phyloP scores from a whole-genome alignment of 768 basidiomycete genomes.

The Russula vinacea region DNA sequence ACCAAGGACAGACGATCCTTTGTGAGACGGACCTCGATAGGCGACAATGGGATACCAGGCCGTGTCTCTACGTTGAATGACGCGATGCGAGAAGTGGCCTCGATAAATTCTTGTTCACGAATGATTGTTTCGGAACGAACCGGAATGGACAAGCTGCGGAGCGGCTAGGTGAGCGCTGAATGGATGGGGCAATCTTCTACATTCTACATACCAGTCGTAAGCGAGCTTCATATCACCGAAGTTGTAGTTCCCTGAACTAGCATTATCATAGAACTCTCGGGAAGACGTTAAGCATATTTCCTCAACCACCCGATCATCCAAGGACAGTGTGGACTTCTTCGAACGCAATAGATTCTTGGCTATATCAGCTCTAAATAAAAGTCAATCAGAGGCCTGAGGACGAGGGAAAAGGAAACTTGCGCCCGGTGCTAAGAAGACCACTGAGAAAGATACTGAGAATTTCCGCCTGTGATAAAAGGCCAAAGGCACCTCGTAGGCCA shows the following conservation, averaged over 20 bases:
- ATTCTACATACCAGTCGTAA: slow-evolving; percentile 77
- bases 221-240: slow-evolving; percentile 95
- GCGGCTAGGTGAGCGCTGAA: slow-evolving; percentile 1
- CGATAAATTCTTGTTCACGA: slow-evolving; percentile 87
- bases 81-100: slow-evolving; percentile 93
- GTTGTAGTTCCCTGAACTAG: slow-evolving; percentile 87
- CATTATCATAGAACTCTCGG: slow-evolving; percentile 93
- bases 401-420: slow-evolving; percentile 52
- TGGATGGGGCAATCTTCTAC: no score
- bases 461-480: slow-evolving; percentile 65
- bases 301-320: slow-evolving; percentile 57
- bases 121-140: slow-evolving; percentile 56
- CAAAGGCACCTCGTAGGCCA: slow-evolving; percentile 73
- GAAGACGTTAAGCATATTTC: slow-evolving; percentile 77
- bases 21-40: slow-evolving; percentile 89
- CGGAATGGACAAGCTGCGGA: slow-evolving; percentile 70
- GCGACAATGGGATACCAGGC: slow-evolving; percentile 74
- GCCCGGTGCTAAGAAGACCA: slow-evolving; percentile 80
- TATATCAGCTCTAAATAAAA: slow-evolving; percentile 54
- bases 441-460: slow-evolving; percentile 79
- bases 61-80: slow-evolving; percentile 83
- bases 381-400: slow-evolving; percentile 5
- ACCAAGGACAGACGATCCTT: slow-evolving; percentile 87
- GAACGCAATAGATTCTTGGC: slow-evolving; percentile 60
- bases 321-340: slow-evolving; percentile 44